These are phyloP conservation scores for Sclerotinia borealis DNA, from an alignment of 2,329 filamentous ascomycete genomes.

Conservation along the genomic window DNA sequence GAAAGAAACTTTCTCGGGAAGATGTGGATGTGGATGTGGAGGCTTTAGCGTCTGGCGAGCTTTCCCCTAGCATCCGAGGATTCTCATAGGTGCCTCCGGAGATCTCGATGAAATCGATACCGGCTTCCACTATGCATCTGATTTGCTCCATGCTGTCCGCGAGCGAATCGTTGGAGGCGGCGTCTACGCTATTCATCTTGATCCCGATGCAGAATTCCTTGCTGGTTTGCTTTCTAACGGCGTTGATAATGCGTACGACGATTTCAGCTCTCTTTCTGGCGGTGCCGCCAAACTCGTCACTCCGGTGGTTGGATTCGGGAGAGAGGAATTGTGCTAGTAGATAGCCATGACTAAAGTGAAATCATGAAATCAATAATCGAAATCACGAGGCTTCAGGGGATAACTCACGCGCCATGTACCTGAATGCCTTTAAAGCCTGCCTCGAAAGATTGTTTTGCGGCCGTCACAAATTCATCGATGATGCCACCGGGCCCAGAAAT, in stretches of 20 bases:
- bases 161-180: constrained; percentile 34
- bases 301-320: constrained; percentile 60
- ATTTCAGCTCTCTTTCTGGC: constrained; percentile 66
- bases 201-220: constrained; percentile 44
- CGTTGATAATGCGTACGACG: constrained; percentile 59
- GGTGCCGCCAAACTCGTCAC: constrained; percentile 60
- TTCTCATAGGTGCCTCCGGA: constrained; percentile 57
- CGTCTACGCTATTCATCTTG: constrained; percentile 54
- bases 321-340: constrained; percentile 65
- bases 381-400: constrained; percentile 33
- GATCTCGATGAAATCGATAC: constrained; percentile 62
- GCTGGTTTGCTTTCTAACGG: constrained; percentile 40
- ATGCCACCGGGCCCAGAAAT: constrained; percentile 39
- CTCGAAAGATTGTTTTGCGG: constrained; percentile 44
- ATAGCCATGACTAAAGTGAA: constrained; percentile 62
- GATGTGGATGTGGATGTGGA: constrained; percentile 37
- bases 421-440: constrained; percentile 48
- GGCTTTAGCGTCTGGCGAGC: neutral
- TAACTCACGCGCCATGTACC: constrained; percentile 35
- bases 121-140: constrained; percentile 40
- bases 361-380: constrained; percentile 29
- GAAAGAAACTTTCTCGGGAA: constrained; percentile 60
- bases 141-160: constrained; percentile 54
- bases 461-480: constrained; percentile 43
- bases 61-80: constrained; percentile 31